phyloP scores from a whole-genome alignment of 305 asterid species.

The Nicotiana rustica region DNA sequence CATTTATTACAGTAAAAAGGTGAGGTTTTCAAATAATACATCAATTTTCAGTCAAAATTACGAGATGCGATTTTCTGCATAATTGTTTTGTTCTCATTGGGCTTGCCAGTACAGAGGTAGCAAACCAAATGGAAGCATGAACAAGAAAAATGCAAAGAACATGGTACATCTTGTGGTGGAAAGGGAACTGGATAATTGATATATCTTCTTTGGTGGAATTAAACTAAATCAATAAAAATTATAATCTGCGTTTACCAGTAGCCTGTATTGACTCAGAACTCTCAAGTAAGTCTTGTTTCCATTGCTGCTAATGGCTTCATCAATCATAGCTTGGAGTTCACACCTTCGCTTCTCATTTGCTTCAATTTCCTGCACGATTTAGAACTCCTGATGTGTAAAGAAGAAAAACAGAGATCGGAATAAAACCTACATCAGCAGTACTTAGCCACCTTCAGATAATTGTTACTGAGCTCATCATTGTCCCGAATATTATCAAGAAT shows the following conservation, averaged over 20 bases:
- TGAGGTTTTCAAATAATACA: slow-evolving; percentile 22
- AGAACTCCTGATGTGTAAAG: slow-evolving; percentile 36
- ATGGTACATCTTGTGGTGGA: slow-evolving; percentile 19
- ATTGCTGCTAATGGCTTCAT: slow-evolving; percentile 85
- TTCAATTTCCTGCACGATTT: slow-evolving; percentile 76
- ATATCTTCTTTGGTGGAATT: neutral
- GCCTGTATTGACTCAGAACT: slow-evolving; percentile 90
- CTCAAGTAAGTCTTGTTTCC: slow-evolving; percentile 89
- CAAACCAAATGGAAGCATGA: slow-evolving; percentile 7
- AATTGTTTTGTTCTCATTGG: neutral
- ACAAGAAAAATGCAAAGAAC: neutral
- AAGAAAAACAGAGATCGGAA: slow-evolving; percentile 34
- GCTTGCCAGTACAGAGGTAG: slow-evolving; percentile 2
- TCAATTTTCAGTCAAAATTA: slow-evolving; percentile 5
- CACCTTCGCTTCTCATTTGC: slow-evolving; percentile 80
- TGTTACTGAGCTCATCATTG: slow-evolving; percentile 90
- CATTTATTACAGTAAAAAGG: slow-evolving; percentile 37
- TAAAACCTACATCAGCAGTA: slow-evolving; percentile 13
- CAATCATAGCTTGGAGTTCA: slow-evolving; percentile 86
- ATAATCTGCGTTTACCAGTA: slow-evolving; percentile 64
- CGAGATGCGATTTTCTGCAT: neutral
- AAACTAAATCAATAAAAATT: neutral
- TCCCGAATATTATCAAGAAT: slow-evolving; percentile 95
- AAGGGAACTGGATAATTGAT: slow-evolving; percentile 3
- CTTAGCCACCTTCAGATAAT: slow-evolving; percentile 75